Evolutionary conservation across 2,329 filamentous ascomycete genomes (phyloP).

Genomic region (Cercospora citrullina): DNA sequence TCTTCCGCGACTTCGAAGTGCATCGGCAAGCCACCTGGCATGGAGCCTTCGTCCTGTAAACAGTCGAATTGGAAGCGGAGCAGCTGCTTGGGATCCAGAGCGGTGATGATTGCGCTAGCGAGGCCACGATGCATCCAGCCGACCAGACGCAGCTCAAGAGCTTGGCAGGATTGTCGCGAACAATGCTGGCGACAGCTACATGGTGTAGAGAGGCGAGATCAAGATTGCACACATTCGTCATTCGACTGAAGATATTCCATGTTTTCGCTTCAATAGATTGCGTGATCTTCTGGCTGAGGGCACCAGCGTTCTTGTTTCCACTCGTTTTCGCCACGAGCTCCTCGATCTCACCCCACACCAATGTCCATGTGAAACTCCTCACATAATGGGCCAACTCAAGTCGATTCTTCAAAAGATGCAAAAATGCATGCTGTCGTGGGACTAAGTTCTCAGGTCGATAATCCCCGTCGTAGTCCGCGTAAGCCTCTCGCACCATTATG

Average conservation of each 20-base stretch:
- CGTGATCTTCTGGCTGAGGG: background rate
- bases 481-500: background rate
- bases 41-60: background rate
- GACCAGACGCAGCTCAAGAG: background rate
- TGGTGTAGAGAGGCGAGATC: background rate
- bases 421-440: background rate
- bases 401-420: background rate
- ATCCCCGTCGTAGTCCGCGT: background rate
- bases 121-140: background rate
- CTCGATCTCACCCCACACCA: background rate
- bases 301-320: background rate
- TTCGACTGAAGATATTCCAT: background rate
- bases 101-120: background rate
- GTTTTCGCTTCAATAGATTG: background rate
- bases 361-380: background rate
- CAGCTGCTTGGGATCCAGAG: background rate
- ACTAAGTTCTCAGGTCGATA: background rate
- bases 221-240: background rate
- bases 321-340: background rate
- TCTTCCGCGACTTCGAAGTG: background rate
- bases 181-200: background rate
- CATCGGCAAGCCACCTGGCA: background rate
- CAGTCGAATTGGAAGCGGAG: background rate
- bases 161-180: background rate
- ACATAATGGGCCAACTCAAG: background rate